Percentiles rank a stretch among this genome's conserved stretches.
Conservation (phyloP, 768 basidiomycete genomes). For the Boletus insuetus region DNA sequence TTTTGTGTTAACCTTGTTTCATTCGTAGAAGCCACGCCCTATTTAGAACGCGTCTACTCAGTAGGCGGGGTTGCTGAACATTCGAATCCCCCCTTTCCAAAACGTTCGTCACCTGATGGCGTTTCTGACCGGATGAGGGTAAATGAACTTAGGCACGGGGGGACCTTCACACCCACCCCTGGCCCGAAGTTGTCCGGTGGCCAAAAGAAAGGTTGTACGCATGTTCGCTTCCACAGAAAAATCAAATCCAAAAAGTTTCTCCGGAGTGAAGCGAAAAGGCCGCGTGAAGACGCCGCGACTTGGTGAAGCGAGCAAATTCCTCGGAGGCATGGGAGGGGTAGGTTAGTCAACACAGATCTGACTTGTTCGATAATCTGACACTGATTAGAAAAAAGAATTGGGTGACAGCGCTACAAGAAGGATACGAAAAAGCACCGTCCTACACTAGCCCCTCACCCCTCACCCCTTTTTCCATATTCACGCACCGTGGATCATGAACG, state of each 20-base stretch:
- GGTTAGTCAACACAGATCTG: too few species aligned
- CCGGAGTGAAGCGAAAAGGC: not conserved
- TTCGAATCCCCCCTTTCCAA: too few species aligned
- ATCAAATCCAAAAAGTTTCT: constrained; percentile 26
- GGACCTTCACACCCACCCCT: too few species aligned
- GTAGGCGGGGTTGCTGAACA: too few species aligned
- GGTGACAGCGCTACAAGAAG: not conserved
- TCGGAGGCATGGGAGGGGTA: too few species aligned
- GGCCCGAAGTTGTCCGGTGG: too few species aligned
- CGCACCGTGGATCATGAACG: not conserved
- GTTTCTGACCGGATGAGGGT: not conserved
- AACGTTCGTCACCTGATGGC: too few species aligned
- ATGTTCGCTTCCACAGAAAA: not conserved
- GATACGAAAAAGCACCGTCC: not conserved
- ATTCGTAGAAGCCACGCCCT: not conserved
- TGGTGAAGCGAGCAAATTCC: too few species aligned
- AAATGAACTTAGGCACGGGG: not conserved
- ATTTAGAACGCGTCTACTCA: too few species aligned
- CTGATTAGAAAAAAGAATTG: too few species aligned
- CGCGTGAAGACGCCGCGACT: too few species aligned
- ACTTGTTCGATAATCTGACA: too few species aligned
- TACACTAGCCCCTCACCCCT: not conserved
- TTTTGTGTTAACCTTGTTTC: constrained; percentile 13
- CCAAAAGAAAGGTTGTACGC: not conserved
- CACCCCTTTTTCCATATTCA: constrained; percentile 1